A percentile compares a stretch with the other conserved stretches of the same genome.
Conservation (phyloP, 441 rosid genomes). For the Syzygium syzygioides region DNA sequence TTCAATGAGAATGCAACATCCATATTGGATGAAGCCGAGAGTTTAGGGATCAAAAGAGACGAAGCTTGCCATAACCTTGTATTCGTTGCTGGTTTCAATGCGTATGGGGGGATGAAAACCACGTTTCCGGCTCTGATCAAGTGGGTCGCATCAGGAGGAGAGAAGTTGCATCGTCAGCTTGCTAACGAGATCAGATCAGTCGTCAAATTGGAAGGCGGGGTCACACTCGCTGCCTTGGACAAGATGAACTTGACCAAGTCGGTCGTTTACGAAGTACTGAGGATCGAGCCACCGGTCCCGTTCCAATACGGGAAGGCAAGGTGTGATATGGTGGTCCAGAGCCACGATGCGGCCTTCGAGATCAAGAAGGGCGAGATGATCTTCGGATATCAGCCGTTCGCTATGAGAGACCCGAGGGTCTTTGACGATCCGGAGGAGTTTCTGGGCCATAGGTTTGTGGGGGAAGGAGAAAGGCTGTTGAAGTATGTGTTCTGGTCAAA, state of each 20-base stretch:
- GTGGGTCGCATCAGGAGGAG: slow-evolving; percentile 40
- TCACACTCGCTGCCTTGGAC: slow-evolving; percentile 25
- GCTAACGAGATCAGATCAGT: slow-evolving; percentile 36
- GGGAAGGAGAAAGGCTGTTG: background rate
- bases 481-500: background rate
- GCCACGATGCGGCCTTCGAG: background rate
- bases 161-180: slow-evolving; percentile 24
- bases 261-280: slow-evolving; percentile 25
- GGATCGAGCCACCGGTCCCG: slow-evolving; percentile 31
- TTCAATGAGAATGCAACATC: slow-evolving; percentile 3
- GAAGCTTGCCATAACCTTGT: slow-evolving; percentile 46
- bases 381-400: background rate
- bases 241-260: slow-evolving; percentile 37
- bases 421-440: background rate
- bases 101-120: slow-evolving; percentile 38
- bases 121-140: slow-evolving; percentile 31
- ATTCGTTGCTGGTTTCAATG: slow-evolving; percentile 31
- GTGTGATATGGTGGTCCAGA: background rate
- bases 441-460: background rate
- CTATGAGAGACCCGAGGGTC: background rate
- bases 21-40: slow-evolving; percentile 18
- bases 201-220: slow-evolving; percentile 29
- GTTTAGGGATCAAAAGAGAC: slow-evolving; percentile 16
- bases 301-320: background rate
- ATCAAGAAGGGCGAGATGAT: background rate